These are phyloP conservation scores for Cylindrodendrum hubeiense DNA, from an alignment of 2,329 filamentous ascomycete genomes.

Conservation along the genomic window DNA sequence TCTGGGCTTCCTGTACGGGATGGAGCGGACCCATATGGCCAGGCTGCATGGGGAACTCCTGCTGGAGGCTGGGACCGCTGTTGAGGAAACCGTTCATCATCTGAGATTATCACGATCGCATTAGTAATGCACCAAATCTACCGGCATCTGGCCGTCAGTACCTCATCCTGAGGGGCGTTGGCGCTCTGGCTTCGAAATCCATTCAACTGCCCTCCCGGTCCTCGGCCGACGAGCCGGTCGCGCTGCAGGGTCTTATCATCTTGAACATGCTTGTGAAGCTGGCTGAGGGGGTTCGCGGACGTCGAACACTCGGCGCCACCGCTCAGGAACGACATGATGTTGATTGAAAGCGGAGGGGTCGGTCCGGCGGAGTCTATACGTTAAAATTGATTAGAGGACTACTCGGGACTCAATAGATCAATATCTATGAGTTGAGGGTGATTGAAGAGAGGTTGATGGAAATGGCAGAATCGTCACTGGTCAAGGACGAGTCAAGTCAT, in stretches of 20 bases:
- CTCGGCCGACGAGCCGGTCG: slow-evolving; percentile 85
- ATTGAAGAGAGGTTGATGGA: slow-evolving; percentile 7
- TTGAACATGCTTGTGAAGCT: slow-evolving; percentile 97
- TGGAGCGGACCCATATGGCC: slow-evolving; percentile 60
- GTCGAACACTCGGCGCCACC: slow-evolving; percentile 97
- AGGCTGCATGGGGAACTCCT: slow-evolving; percentile 66
- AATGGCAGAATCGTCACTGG: slow-evolving; percentile 5
- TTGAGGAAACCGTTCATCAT: slow-evolving; percentile 96
- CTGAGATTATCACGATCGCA: slow-evolving; percentile 57
- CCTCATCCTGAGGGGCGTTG: slow-evolving; percentile 81
- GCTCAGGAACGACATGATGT: slow-evolving; percentile 91
- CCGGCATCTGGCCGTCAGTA: slow-evolving; percentile 47
- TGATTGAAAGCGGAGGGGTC: slow-evolving; percentile 19
- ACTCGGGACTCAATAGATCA: slow-evolving; percentile 5
- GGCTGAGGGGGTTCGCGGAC: slow-evolving; percentile 93
- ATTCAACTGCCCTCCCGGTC: slow-evolving; percentile 77
- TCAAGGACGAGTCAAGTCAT: slow-evolving; percentile 15
- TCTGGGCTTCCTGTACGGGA: slow-evolving; percentile 62
- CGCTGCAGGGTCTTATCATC: slow-evolving; percentile 96
- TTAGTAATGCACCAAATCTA: slow-evolving; percentile 45
- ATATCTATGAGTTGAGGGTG: not conserved
- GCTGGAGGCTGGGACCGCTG: slow-evolving; percentile 72
- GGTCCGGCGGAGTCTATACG: slow-evolving; percentile 21
- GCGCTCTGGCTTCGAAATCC: slow-evolving; percentile 81
- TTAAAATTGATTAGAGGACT: not conserved